These are phyloP conservation scores for Boletus speciosus DNA, from an alignment of 768 basidiomycete species.

Conservation along the genomic window DNA sequence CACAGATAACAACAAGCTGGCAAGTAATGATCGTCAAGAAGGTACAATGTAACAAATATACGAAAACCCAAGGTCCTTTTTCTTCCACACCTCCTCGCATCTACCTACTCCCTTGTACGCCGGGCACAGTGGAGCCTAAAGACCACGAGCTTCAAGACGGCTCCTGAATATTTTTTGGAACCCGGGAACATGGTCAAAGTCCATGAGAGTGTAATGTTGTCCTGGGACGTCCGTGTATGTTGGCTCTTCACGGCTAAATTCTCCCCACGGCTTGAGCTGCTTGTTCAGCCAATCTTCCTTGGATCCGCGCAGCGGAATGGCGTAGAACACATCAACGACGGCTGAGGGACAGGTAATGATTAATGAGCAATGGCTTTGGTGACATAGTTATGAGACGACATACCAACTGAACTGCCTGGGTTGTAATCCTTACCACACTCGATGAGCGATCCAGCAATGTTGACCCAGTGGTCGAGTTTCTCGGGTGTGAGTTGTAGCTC, in stretches of 20 bases:
- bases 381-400: not conserved
- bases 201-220: conserved; percentile 24
- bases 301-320: conserved; percentile 12
- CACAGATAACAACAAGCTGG: not conserved
- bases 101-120: not conserved
- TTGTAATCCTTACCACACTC: conserved; percentile 20
- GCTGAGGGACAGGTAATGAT: conserved; percentile 1
- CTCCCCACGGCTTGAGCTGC: conserved; percentile 18
- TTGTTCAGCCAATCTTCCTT: conserved; percentile 23
- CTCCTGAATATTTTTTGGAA: conserved; percentile 26
- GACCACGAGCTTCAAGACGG: conserved; percentile 22
- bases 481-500: conserved; percentile 23
- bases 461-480: conserved; percentile 23
- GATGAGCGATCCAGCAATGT: conserved; percentile 19
- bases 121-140: not conserved
- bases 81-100: not conserved
- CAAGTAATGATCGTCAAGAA: not conserved
- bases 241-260: conserved; percentile 14
- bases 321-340: conserved; percentile 16
- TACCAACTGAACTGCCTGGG: conserved; percentile 19
- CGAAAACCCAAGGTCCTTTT: not conserved
- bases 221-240: conserved; percentile 19
- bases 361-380: not conserved
- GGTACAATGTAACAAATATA: not conserved
- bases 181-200: conserved; percentile 22